Conservation (phyloP, 2,329 filamentous ascomycete genomes). For the Orbilia brochopaga region DNA sequence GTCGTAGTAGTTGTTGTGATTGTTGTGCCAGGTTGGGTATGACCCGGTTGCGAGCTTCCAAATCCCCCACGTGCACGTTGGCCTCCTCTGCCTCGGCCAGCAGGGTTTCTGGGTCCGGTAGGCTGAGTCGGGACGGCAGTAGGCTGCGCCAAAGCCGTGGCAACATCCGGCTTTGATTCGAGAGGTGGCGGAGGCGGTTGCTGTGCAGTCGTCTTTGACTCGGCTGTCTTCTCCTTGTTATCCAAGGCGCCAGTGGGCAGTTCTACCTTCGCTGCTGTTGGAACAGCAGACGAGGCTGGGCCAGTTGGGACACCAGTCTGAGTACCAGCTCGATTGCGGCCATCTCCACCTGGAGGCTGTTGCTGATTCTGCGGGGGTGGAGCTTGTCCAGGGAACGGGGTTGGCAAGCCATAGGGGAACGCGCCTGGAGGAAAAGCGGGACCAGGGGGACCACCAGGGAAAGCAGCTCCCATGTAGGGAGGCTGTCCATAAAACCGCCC, state of each 20-base stretch:
- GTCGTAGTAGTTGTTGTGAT: conserved; percentile 36
- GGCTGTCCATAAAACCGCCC: conserved; percentile 45
- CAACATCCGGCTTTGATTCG: conserved; percentile 45
- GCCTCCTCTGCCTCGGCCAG: conserved; percentile 20
- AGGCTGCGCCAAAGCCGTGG: conserved; percentile 39
- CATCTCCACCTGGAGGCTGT: conserved; percentile 13
- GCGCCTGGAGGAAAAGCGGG: conserved; percentile 35
- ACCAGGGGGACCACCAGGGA: conserved; percentile 22
- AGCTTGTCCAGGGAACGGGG: conserved; percentile 30
- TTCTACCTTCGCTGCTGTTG: conserved; percentile 23
- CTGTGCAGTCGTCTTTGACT: conserved; percentile 13
- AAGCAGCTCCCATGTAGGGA: conserved; percentile 34
- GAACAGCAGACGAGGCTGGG: background rate
- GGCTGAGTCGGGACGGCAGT: conserved; percentile 21
- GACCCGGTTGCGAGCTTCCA: conserved; percentile 38
- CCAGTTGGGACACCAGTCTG: conserved; percentile 23
- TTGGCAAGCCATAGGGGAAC: conserved; percentile 37
- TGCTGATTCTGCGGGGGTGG: conserved; percentile 19
- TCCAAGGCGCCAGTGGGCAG: conserved; percentile 18
- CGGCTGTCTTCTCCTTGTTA: conserved; percentile 14
- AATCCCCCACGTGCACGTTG: conserved; percentile 36
- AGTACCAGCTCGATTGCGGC: conserved; percentile 20
- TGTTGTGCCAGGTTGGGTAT: conserved; percentile 43
- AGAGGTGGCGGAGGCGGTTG: conserved; percentile 36
- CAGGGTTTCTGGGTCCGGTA: conserved; percentile 34